A percentile compares a stretch with the other conserved stretches of the same genome.
phyloP scores from a whole-genome alignment of 2,329 filamentous ascomycete genomes.

The Cercospora berteroae region DNA sequence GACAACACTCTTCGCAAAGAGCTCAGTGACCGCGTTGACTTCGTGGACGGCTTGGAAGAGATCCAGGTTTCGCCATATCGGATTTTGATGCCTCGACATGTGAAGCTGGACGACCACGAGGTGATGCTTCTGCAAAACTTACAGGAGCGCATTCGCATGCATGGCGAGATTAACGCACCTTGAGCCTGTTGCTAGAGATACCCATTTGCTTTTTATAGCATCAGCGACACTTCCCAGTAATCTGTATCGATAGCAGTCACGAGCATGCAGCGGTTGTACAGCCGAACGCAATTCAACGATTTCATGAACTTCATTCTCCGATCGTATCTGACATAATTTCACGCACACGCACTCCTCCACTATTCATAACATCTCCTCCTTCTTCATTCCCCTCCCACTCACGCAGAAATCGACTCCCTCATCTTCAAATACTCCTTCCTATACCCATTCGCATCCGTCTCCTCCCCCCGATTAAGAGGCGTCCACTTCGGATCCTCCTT shows the following conservation, averaged over 20 bases:
- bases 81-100: conserved; percentile 38
- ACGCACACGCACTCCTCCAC: not conserved
- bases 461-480: conserved; percentile 74
- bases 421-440: conserved; percentile 71
- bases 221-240: not conserved
- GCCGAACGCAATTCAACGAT: not conserved
- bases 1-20: conserved; percentile 25
- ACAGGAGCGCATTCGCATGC: conserved; percentile 34
- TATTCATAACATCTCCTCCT: not conserved
- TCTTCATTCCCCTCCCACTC: not conserved
- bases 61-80: conserved; percentile 37
- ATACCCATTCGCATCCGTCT: conserved; percentile 75
- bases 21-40: conserved; percentile 22
- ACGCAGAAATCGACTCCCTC: conserved; percentile 22
- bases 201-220: not conserved
- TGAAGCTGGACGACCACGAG: conserved; percentile 40
- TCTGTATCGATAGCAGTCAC: not conserved
- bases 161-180: conserved; percentile 13
- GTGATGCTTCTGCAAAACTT: conserved; percentile 39
- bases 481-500: conserved; percentile 99
- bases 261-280: not conserved
- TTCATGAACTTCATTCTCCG: not conserved
- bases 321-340: not conserved
- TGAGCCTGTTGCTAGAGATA: not conserved
- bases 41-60: conserved; percentile 20